Evolutionary conservation across 2,329 filamentous ascomycete species (phyloP), one percentile per base, ranked within the genome.

Genomic region (Sporothrix brasiliensis): DNA sequence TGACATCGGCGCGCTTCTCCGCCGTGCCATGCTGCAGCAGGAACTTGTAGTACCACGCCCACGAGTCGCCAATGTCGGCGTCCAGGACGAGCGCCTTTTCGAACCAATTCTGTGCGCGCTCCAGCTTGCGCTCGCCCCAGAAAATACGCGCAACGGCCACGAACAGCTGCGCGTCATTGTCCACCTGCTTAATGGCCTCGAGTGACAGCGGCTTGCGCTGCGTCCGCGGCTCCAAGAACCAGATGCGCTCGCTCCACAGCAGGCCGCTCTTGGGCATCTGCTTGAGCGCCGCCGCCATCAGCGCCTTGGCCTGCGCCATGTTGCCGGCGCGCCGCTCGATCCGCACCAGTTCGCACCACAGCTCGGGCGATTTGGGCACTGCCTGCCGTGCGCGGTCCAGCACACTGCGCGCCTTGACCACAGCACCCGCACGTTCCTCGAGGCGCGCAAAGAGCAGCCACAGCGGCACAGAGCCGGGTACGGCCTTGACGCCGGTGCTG

Each of bases 11-110:
- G 76, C 91, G 86, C 89, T 98, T 99, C 83, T 97, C 94, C 74
- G 93, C 90, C 5, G 93, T 97, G 11, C 95, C 96, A 81, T 99
- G 94, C 83, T 97, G 92, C 75, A 89, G 79, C 74, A 98, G 78
- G 79, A 98, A 99, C 79, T 94, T 94, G 80, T 93, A 95, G 80
- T 97, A 99, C 94, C 94, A 99, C 24, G 93, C 94, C 96, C 96
- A 99, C 13, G 89, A 92, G 82, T 99, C 96, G 67, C 95, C 95
- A 67, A 89, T 83, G 79, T 98, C 94, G 49, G 90, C 88, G 77
- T 99, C 93, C 14, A 95, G 83, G 69, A 97, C 85, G 70, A 97
- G 89, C 0, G 95, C 95, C 81, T 97, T 97, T 81, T 97, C 93
- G 79, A 99, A 99, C 95, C 95, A 99, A 74, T 88, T 94, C 80